phyloP scores from a whole-genome alignment of 1,284 basidiomycete genomes.

The Austroboletus novae-zelandiae region DNA sequence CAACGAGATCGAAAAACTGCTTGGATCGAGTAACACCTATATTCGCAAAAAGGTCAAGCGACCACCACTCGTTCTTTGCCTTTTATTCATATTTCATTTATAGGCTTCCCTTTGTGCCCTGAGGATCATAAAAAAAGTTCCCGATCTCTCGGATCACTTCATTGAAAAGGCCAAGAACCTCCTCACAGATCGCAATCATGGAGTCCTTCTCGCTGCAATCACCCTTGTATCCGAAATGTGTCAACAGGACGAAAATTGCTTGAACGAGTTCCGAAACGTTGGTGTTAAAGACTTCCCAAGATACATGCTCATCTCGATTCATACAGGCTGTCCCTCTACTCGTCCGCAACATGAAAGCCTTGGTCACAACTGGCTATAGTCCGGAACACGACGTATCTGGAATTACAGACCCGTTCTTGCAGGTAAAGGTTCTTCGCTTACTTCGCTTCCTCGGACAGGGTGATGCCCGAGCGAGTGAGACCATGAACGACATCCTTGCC shows the following conservation, averaged over 20 bases:
- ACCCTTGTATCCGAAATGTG: conserved; percentile 97
- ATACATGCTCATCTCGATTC: conserved; percentile 2
- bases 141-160: conserved; percentile 95
- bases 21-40: conserved; percentile 98
- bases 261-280: conserved; percentile 89
- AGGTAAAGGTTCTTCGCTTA: conserved; percentile 96
- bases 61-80: not conserved
- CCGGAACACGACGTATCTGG: conserved; percentile 99
- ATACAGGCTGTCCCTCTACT: conserved; percentile 86
- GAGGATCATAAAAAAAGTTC: conserved; percentile 94
- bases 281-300: conserved; percentile 17
- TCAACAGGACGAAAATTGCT: conserved; percentile 67
- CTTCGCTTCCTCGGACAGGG: conserved; percentile 86
- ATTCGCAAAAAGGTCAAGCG: conserved; percentile 88
- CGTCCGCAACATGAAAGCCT: conserved; percentile 92
- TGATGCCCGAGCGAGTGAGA: conserved; percentile 86
- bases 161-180: conserved; percentile 85
- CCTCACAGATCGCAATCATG: conserved; percentile 95
- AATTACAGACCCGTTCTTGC: conserved; percentile 98
- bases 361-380: conserved; percentile 96
- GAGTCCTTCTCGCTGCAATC: conserved; percentile 90
- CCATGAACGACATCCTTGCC: conserved; percentile 98
- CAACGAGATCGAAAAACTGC: conserved; percentile 96
- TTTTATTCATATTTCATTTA: conserved; percentile 6
- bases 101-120: conserved; percentile 97